These are phyloP conservation scores for Paramecium sonneborni DNA, from an alignment of 73 alveolate genomes.

Conservation along the genomic window DNA sequence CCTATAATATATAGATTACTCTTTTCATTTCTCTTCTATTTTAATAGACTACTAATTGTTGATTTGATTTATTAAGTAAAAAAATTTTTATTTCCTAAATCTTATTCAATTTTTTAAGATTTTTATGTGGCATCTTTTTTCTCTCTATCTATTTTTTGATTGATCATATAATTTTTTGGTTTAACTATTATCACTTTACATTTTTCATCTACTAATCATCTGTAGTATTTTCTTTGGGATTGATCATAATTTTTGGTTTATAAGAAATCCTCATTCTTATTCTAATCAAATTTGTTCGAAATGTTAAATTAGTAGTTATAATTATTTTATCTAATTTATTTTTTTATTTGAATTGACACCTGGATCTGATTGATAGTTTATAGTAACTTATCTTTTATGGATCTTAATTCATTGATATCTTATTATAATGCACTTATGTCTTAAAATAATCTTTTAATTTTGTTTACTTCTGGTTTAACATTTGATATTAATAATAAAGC, in stretches of 20 bases:
- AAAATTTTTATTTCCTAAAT: neutral
- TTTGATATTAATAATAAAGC: neutral
- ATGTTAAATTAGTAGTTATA: conserved; percentile 29
- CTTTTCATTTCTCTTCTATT: neutral
- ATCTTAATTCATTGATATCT: neutral
- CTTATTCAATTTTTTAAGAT: neutral
- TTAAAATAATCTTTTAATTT: neutral
- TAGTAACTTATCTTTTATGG: neutral
- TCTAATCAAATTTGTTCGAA: neutral
- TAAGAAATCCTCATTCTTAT: neutral
- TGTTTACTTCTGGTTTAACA: neutral
- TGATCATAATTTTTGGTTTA: neutral
- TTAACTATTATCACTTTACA: neutral
- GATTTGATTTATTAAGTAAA: neutral
- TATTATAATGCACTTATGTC: neutral
- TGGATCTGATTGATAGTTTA: neutral
- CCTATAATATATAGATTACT: neutral
- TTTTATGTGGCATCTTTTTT: neutral
- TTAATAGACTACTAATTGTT: neutral
- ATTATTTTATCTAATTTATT: neutral
- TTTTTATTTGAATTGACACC: neutral
- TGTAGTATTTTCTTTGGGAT: neutral
- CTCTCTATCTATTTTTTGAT: too few relatives aligned
- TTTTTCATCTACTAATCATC: neutral
- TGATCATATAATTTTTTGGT: too few relatives aligned